A percentile compares a stretch with the other conserved stretches of the same genome.
phyloP scores from a whole-genome alignment of 78 protist species.

The Planoprotostelium fungivorum region DNA sequence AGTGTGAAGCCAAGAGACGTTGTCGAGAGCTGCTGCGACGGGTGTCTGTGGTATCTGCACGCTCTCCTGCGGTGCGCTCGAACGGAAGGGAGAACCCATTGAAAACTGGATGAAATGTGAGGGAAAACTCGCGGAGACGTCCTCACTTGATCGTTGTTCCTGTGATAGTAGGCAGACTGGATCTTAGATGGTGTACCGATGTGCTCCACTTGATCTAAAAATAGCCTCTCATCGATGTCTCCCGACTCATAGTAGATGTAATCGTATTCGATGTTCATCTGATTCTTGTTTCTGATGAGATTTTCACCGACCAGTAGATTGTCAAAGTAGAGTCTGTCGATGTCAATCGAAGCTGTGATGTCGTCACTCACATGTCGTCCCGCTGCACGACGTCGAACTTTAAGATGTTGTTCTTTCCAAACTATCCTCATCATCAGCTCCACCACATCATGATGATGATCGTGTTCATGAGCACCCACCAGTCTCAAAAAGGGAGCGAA shows the following conservation, averaged over 20 bases:
- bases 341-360: not conserved
- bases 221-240: conserved; percentile 46
- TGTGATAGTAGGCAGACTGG: not conserved
- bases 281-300: not conserved
- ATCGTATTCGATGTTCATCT: conserved; percentile 32
- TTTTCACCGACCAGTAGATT: not conserved
- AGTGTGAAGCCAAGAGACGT: not conserved
- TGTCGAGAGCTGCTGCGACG: not conserved
- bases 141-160: not conserved
- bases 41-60: not conserved
- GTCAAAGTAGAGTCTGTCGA: not conserved
- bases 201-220: conserved; percentile 11
- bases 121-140: not conserved
- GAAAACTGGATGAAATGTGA: not conserved
- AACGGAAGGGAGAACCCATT: not conserved
- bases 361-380: not conserved
- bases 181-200: conserved; percentile 29
- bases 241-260: conserved; percentile 28
- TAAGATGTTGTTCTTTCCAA: not conserved
- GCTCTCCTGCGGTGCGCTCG: not conserved
- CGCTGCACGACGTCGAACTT: not conserved
- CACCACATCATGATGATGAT: not conserved
- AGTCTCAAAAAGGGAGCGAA: not conserved
- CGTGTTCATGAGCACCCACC: not conserved
- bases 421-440: not conserved